These are phyloP conservation scores for Solidago caesia DNA, from an alignment of 129 eudicot species.

Conservation along the genomic window DNA sequence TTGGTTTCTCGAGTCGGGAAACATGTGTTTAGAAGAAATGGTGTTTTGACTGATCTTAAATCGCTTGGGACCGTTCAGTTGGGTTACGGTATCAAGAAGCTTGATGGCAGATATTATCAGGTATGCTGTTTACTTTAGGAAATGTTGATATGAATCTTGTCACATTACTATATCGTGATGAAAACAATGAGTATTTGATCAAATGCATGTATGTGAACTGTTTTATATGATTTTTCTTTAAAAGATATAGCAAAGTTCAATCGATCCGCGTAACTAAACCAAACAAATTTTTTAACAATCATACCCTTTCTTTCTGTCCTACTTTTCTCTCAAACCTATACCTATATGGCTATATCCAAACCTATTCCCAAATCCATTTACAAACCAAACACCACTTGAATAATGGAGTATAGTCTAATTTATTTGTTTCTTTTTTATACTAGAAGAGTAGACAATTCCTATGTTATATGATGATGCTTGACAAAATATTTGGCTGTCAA, in stretches of 20 bases:
- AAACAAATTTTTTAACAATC: too few relatives aligned
- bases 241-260: too few relatives aligned
- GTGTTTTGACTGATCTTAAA: conserved; percentile 69
- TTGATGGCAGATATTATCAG: conserved; percentile 87
- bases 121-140: conserved; percentile 24
- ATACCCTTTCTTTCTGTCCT: too few relatives aligned
- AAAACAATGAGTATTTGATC: not conserved
- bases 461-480: not conserved
- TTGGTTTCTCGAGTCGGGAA: conserved; percentile 67
- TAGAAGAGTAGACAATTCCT: not conserved
- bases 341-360: too few relatives aligned
- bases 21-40: conserved; percentile 69
- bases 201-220: not conserved
- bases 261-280: too few relatives aligned
- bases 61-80: conserved; percentile 59
- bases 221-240: too few relatives aligned
- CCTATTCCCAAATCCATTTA: too few relatives aligned
- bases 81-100: conserved; percentile 93
- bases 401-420: too few relatives aligned
- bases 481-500: not conserved
- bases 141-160: not conserved
- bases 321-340: too few relatives aligned
- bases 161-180: not conserved
- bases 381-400: too few relatives aligned
- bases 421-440: too few relatives aligned